Evolutionary conservation across 2,329 filamentous ascomycete species (phyloP), one percentile per base, ranked within the genome.

Genomic region (Trichoderma harzianum): DNA sequence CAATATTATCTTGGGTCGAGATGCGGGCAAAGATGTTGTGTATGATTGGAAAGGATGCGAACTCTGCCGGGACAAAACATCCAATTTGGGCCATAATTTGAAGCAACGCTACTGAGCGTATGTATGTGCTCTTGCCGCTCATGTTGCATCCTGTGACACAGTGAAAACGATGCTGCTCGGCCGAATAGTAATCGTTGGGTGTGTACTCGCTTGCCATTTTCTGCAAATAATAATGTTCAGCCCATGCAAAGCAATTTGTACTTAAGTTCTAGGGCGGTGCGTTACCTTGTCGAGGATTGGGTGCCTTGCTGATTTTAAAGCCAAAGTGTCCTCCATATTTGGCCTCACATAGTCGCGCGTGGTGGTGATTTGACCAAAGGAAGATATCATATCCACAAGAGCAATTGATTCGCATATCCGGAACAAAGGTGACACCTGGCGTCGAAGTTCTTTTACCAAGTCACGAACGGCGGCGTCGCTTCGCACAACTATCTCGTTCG

Each of bases 71-170:
- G 1, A 98, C 92, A 79, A 97, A 98, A 76, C 90, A 93, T 3
- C 95, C 95, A 66, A 98, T 90, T 77, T 99, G 96, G 0, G 94
- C 94, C 94, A 99, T 98, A 72, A 99, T 90, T 58, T 92, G 90
- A 78, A 97, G 89, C 36, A 99, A 84, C 0, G 95, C 93, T 28
- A 97, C 86, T 2, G 92, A 91, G 64, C 94, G 90, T 74, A 98
- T 97, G 78, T 98, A 98, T 0, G 95, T 99, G 74, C 93, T 97
- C 80, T 98, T 99, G 1, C 95, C 96, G 76, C 94, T 97, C 96
- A 99, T 99, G 77, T 99, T 99, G 79, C 93, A 97, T 4, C 96
- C 95, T 0, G 95, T 98, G 74, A 99, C 91, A 73, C 98, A 92
- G 75, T 98, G 95, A 77, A 98, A 97, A 1, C 95, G 90, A 43